Conservation (phyloP, 345 rosid species). For the Raphanus raphanistrum region DNA sequence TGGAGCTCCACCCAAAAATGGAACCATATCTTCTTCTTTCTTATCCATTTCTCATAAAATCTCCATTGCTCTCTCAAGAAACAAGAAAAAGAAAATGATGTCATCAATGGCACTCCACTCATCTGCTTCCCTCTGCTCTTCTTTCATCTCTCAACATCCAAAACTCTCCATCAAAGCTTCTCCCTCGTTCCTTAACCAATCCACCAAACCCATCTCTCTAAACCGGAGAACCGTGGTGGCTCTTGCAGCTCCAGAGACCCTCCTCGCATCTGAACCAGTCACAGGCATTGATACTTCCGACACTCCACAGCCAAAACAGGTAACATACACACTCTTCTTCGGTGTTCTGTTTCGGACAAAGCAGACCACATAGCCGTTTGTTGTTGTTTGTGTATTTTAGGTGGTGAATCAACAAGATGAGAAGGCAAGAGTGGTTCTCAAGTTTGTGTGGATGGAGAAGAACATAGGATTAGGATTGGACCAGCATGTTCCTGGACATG, state of each 20-base stretch:
- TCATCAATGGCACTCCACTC: conserved; percentile 51
- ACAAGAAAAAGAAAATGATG: conserved; percentile 32
- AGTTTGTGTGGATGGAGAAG: conserved; percentile 91
- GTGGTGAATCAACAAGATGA: conserved; percentile 47
- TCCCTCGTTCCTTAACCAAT: conserved; percentile 15
- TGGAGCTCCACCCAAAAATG: conserved; percentile 8
- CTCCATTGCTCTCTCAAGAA: conserved; percentile 29
- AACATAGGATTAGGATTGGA: conserved; percentile 73
- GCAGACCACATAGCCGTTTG: not conserved
- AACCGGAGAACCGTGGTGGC: conserved; percentile 36
- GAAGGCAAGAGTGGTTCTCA: conserved; percentile 68
- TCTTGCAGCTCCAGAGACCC: conserved; percentile 52
- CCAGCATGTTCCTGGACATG: conserved; percentile 71
- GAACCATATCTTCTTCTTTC: conserved; percentile 38
- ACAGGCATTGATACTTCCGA: conserved; percentile 20
- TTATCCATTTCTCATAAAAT: conserved; percentile 41
- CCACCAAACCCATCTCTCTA: conserved; percentile 38
- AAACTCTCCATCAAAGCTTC: conserved; percentile 27
- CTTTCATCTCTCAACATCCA: conserved; percentile 25
- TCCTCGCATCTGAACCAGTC: conserved; percentile 44
- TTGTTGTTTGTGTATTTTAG: conserved; percentile 5
- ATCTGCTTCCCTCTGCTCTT: conserved; percentile 32
- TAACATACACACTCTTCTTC: not conserved
- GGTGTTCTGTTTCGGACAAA: conserved; percentile 11
- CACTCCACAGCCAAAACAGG: conserved; percentile 38